phyloP scores from a whole-genome alignment of 768 basidiomycete genomes.

The Suillus americanus region DNA sequence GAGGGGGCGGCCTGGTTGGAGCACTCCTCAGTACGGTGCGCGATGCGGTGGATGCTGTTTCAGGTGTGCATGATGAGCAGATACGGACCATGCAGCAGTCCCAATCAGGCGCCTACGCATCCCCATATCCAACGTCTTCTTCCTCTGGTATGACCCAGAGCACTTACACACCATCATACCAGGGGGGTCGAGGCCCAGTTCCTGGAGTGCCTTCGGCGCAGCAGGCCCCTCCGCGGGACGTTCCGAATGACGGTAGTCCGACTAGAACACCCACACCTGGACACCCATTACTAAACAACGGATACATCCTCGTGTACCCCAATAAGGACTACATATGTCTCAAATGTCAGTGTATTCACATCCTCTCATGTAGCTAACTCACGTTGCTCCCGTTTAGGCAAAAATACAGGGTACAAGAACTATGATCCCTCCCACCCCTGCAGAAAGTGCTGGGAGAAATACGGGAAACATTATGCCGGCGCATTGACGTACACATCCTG shows the following conservation, averaged over 20 bases:
- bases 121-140: slow-evolving; percentile 11
- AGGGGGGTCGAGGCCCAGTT: neutral
- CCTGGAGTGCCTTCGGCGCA: slow-evolving; percentile 1
- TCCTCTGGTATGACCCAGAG: neutral
- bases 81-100: slow-evolving; percentile 12
- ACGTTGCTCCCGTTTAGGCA: slow-evolving; percentile 43
- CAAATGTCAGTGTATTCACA: slow-evolving; percentile 53
- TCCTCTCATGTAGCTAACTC: neutral
- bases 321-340: slow-evolving; percentile 50
- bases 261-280: slow-evolving; percentile 65
- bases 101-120: slow-evolving; percentile 22
- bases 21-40: slow-evolving; percentile 25
- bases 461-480: slow-evolving; percentile 59
- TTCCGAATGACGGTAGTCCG: slow-evolving; percentile 56
- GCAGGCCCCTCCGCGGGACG: slow-evolving; percentile 3
- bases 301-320: slow-evolving; percentile 70
- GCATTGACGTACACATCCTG: slow-evolving; percentile 56
- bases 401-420: slow-evolving; percentile 73
- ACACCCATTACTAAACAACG: slow-evolving; percentile 61
- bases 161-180: slow-evolving; percentile 16
- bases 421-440: slow-evolving; percentile 69
- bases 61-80: slow-evolving; percentile 22
- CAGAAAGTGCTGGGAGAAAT: slow-evolving; percentile 72
- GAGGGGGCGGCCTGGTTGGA: slow-evolving; percentile 26
- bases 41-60: slow-evolving; percentile 30